Evolutionary conservation across 2,329 filamentous ascomycete species (phyloP), one percentile per base, ranked within the genome.

Genomic region (Talaromyces sp.): DNA sequence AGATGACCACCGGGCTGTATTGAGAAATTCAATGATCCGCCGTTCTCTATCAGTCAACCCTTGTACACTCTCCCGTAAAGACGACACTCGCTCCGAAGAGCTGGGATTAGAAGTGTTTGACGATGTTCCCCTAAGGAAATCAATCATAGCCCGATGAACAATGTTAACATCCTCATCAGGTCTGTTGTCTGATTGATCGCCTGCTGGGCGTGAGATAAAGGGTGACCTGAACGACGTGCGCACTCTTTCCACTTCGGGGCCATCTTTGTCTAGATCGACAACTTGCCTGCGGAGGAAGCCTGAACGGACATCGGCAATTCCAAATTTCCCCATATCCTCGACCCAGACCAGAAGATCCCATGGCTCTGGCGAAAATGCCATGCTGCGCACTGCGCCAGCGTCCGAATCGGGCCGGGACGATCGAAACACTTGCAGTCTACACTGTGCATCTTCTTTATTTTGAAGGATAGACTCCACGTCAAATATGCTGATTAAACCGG

Each of bases 281-380:
- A 77, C 72, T 63, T 81, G 79, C 56, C 77, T 71, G 54, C 79
- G 74, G 31, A 72, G 65, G 61, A 80, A 80, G n/a, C 68, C 69
- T 61, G 76, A 77, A 43, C 79, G 78, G 54, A 80, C 68, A 66
- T 81, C 79, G 32, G 77, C 77, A 60, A 81, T 66, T 8, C 79
- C 79, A 51, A 76, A 76, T 63, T 76, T 72, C 17, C 79, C 79
- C 64, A 90, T 88, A 68, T 96, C 90, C 74, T 99, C 94, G 9
- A 92, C 90, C 92, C 94, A 97, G 7, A 95, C 89, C 46, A 99
- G 79, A 19, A 99, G 83, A 70, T 97, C 93, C 80, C 88, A 93
- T 0, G 92, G 91, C 1, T 90, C 89, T 0, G 93, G 92, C 4
- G 90, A 92, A 71, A 99, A 99, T 1, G 88, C 83, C 89, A 97